Evolutionary conservation across 1,139 yeast species (phyloP), one percentile per base, ranked within the genome.

Genomic region (Suhomyces guaymorum): DNA sequence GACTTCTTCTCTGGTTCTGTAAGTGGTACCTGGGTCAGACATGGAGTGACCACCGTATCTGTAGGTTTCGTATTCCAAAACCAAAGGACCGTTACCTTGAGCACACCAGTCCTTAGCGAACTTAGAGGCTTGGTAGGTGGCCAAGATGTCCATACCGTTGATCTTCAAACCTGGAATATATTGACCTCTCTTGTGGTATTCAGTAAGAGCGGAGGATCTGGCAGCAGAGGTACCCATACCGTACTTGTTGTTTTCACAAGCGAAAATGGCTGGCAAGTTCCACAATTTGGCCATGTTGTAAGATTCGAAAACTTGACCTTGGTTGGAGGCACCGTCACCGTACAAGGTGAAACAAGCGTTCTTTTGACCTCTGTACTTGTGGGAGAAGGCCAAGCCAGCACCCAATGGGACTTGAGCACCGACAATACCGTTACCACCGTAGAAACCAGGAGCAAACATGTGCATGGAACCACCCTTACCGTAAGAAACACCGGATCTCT

Each of bases 401-500:
- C 98, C 98, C 55, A 92, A 78, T 48, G 98, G 96, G 41, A 92
- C 97, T 72, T 92, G 98, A 37, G 97, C 98, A 63, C 98, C 98
- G 37, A 92, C 98, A 66, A 92, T 92, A 74, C 98, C 98, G 70
- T 92, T 92, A 70, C 98, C 98, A 61, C 98, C 98, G 67, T 84
- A 92, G 75, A 92, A 92, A 43, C 94, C 92, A 31, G 83, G 82
- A 37, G 95, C 87, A 64, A 84, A 92, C 92, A 92, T 87, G 73
- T 92, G 98, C 98, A 92, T 92, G 46, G 98, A 92, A 52, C 98
- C 98, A 70, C 98, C 98, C 70, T 92, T 92, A 71, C 98, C 98
- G 68, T 73, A 83, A 28, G 97, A 85, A 45, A 87, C 94, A 72
- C 98, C 98, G 39, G 83, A 70, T 71, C 96, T 82, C 71, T 85